Conservation (phyloP, 73 alveolate species). For the Symbiodinium natans region DNA sequence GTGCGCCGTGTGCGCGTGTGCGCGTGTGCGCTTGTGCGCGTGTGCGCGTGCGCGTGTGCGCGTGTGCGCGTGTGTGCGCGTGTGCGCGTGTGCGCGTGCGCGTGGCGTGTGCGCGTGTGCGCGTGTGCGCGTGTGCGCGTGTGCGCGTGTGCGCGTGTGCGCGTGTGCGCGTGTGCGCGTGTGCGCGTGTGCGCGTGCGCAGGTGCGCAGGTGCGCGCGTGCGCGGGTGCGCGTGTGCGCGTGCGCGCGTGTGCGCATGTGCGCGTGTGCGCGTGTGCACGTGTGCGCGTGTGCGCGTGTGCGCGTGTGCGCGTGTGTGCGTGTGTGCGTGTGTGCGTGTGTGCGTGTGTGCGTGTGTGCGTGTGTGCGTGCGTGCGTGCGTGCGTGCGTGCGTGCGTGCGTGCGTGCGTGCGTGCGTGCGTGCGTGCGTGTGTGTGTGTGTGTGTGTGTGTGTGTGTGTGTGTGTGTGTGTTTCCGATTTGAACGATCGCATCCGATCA, state of each 20-base stretch:
- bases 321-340: too few species aligned
- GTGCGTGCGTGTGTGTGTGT: conserved; percentile 31
- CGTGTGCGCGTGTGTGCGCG: not conserved
- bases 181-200: not conserved
- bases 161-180: conserved; percentile 21
- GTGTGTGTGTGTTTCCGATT: conserved; percentile 3
- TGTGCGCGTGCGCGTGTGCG: not conserved
- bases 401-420: conserved; percentile 16
- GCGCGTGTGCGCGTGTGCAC: too few species aligned
- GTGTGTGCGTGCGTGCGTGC: conserved; percentile 10
- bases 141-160: conserved; percentile 21
- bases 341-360: not conserved
- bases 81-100: not conserved
- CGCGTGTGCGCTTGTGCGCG: not conserved
- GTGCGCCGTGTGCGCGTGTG: too few species aligned
- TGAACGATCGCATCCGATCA: too few species aligned
- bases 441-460: conserved; percentile 28
- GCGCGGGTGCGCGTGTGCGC: conserved; percentile 15
- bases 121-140: conserved; percentile 18
- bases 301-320: too few species aligned
- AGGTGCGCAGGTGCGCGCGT: not conserved
- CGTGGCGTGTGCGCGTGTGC: not conserved
- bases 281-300: too few species aligned
- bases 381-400: not conserved
- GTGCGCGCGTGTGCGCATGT: too few species aligned